phyloP scores from a whole-genome alignment of 306 rosid species.

The Fagus sylvatica region DNA sequence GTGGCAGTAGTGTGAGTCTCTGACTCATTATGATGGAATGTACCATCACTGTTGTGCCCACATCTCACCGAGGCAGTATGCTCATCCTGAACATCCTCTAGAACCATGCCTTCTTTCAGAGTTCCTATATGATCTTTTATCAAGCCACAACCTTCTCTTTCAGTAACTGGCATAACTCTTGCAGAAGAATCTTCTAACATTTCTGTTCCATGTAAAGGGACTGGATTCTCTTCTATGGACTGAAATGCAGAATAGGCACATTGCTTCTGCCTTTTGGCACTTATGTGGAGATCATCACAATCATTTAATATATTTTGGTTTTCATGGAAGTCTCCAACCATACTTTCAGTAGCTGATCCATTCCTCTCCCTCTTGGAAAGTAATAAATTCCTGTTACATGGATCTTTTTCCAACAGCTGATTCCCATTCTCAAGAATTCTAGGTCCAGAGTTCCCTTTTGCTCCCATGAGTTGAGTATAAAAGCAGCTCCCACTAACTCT shows the following conservation, averaged over 20 bases:
- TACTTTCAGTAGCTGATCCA: constrained; percentile 25
- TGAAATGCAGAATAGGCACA: constrained; percentile 24
- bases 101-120: constrained; percentile 22
- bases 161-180: constrained; percentile 15
- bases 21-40: constrained; percentile 23
- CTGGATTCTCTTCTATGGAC: constrained; percentile 29
- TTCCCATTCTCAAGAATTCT: constrained; percentile 27
- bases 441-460: constrained; percentile 29
- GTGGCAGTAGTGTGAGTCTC: constrained; percentile 25
- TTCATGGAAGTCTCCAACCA: constrained; percentile 21
- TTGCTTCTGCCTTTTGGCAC: constrained; percentile 45
- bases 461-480: constrained; percentile 30
- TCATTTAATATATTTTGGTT: constrained; percentile 20
- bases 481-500: constrained; percentile 29
- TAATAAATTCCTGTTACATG: constrained; percentile 20
- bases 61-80: constrained; percentile 29
- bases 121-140: constrained; percentile 25
- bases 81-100: constrained; percentile 29
- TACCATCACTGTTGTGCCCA: constrained; percentile 21
- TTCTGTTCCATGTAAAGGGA: constrained; percentile 29
- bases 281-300: constrained; percentile 28
- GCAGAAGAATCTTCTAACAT: constrained; percentile 33
- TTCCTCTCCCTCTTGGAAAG: constrained; percentile 43
- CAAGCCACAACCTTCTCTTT: constrained; percentile 24
- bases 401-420: constrained; percentile 19